Evolutionary conservation across 371 early-diverging fungal genomes (phyloP).

Genomic region (Umbelopsis sp.): DNA sequence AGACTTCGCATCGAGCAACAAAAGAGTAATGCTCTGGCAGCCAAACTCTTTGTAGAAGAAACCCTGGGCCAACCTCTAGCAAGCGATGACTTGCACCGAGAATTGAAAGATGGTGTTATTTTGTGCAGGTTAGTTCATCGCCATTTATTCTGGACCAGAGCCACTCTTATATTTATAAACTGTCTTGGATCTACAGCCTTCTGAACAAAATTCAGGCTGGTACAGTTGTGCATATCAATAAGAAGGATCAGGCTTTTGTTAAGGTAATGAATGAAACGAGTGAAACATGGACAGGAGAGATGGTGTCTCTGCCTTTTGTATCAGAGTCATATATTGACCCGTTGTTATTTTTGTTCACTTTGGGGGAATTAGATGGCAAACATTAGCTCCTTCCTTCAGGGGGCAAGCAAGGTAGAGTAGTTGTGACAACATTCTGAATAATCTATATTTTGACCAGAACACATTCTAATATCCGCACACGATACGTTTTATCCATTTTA

Average conservation of each 20-base stretch:
- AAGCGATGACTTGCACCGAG: conserved; percentile 37
- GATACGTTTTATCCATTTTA: neutral
- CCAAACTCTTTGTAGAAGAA: conserved; percentile 34
- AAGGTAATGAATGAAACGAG: conserved; percentile 27
- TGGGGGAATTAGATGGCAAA: conserved; percentile 78
- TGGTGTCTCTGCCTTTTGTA: neutral
- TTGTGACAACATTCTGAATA: conserved; percentile 6
- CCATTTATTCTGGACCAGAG: neutral
- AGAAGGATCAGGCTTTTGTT: conserved; percentile 47
- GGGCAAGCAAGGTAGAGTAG: conserved; percentile 50
- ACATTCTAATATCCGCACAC: conserved; percentile 10
- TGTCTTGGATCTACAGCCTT: conserved; percentile 28
- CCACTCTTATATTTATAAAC: neutral
- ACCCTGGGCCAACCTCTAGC: conserved; percentile 30
- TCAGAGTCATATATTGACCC: neutral
- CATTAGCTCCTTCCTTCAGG: conserved; percentile 66
- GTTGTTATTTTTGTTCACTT: neutral
- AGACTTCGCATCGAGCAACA: conserved; percentile 33
- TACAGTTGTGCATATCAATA: conserved; percentile 49
- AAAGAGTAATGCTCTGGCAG: conserved; percentile 27
- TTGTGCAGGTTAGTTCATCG: conserved; percentile 48
- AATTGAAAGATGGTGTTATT: conserved; percentile 48
- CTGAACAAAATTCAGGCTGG: conserved; percentile 50
- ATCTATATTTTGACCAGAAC: conserved; percentile 3
- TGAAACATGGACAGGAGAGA: neutral